Evolutionary conservation across 371 early-diverging fungal genomes (phyloP).

Genomic region (Rhizomucor pusillus): DNA sequence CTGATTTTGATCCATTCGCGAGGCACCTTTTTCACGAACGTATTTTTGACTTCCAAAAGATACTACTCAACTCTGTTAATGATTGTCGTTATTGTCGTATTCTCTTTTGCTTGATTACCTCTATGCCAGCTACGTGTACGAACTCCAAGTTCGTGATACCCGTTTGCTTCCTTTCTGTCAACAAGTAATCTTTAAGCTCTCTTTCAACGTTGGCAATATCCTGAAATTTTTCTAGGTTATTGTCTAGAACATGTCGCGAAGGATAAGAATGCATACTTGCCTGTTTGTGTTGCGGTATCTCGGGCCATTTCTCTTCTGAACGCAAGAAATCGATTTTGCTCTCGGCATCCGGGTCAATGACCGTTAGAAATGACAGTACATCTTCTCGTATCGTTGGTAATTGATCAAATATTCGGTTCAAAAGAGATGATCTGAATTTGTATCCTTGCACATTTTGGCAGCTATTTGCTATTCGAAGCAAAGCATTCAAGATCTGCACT

Average conservation of each 20-base stretch:
- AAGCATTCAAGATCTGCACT: constrained; percentile 48
- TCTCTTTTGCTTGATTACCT: constrained; percentile 35
- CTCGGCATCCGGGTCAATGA: constrained; percentile 45
- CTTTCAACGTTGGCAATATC: constrained; percentile 47
- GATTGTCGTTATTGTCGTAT: neutral
- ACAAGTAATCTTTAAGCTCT: constrained; percentile 47
- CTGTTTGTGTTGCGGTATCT: constrained; percentile 43
- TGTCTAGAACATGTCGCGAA: no score
- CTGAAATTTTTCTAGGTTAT: constrained; percentile 17
- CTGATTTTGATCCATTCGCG: constrained; percentile 76
- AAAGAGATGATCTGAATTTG: constrained; percentile 31
- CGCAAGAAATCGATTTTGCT: constrained; percentile 50
- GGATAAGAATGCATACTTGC: constrained; percentile 22
- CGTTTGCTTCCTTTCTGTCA: constrained; percentile 35
- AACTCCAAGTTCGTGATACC: constrained; percentile 49
- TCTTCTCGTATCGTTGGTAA: constrained; percentile 35
- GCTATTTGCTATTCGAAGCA: constrained; percentile 38
- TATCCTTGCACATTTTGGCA: constrained; percentile 15
- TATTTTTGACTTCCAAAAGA: constrained; percentile 64
- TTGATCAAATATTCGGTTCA: constrained; percentile 36
- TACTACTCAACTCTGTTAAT: constrained; percentile 29
- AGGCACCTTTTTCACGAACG: constrained; percentile 56
- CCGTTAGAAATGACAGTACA: constrained; percentile 30
- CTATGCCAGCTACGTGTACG: constrained; percentile 57
- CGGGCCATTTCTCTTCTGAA: constrained; percentile 53